Evolutionary conservation across 2,329 filamentous ascomycete genomes (phyloP).

Genomic region (Xylaria sp.): DNA sequence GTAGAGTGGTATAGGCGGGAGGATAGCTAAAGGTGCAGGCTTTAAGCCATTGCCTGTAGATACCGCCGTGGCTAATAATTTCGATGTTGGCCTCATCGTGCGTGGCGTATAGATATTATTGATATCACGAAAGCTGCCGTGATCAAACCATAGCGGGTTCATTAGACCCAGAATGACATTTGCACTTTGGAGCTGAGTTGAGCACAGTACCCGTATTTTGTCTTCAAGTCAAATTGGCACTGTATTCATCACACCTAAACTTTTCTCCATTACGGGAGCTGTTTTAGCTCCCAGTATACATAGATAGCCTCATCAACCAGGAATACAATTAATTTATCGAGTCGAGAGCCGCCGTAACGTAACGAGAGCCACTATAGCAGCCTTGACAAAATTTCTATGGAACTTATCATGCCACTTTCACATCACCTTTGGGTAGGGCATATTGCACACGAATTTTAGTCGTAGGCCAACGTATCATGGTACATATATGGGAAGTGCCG

Average conservation of each 20-base stretch:
- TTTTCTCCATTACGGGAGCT: conserved; percentile 18
- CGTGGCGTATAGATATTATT: conserved; percentile 11
- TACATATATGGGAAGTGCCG: too few species aligned
- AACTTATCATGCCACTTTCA: too few species aligned
- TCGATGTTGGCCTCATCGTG: conserved; percentile 43
- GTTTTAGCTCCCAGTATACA: neutral
- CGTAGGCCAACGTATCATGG: too few species aligned
- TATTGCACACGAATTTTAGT: too few species aligned
- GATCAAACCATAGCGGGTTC: conserved; percentile 16
- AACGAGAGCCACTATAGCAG: too few species aligned
- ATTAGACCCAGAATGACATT: neutral
- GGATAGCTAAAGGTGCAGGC: conserved; percentile 67
- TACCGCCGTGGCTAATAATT: conserved; percentile 44
- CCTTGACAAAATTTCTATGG: too few species aligned
- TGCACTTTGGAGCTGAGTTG: neutral
- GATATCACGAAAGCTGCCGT: conserved; percentile 10
- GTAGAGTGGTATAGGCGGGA: conserved; percentile 91
- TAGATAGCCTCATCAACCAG: too few species aligned
- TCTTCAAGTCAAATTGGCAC: neutral
- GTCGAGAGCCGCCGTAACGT: neutral
- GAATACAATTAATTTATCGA: neutral
- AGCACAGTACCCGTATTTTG: conserved; percentile 5
- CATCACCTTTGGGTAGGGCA: too few species aligned
- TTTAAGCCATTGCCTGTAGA: conserved; percentile 44
- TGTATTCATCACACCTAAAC: conserved; percentile 1